phyloP scores from a whole-genome alignment of 1,284 basidiomycete species.

The Moesziomyces parantarcticus region DNA sequence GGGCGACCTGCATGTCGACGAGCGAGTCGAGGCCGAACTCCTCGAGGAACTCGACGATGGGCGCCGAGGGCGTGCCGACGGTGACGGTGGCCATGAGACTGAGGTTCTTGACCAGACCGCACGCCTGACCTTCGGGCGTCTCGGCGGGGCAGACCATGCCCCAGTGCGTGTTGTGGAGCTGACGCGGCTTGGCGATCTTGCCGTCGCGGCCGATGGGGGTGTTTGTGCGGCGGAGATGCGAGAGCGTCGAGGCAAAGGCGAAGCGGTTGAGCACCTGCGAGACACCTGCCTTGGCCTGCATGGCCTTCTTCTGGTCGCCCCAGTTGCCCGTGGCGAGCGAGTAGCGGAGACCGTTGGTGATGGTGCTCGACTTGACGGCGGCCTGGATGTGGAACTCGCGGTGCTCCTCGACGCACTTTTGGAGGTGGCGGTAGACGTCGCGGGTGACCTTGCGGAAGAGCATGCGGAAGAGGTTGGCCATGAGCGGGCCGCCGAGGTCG shows the following conservation, averaged over 20 bases:
- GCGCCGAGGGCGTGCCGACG: constrained; percentile 93
- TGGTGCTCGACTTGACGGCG: constrained; percentile 92
- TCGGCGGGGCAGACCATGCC: constrained; percentile 97
- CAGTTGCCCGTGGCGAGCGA: constrained; percentile 99
- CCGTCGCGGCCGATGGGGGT: constrained; percentile 98
- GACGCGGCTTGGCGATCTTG: constrained; percentile 99
- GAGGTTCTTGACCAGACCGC: constrained; percentile 98
- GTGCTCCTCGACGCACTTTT: constrained; percentile 93
- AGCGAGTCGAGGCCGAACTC: constrained; percentile 78
- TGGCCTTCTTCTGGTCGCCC: constrained; percentile 97
- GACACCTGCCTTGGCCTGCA: constrained; percentile 95
- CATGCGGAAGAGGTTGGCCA: constrained; percentile 97
- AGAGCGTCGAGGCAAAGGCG: constrained; percentile 97
- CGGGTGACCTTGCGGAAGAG: constrained; percentile 95
- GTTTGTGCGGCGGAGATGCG: constrained; percentile 96
- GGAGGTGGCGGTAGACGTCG: constrained; percentile 95
- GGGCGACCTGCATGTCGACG: constrained; percentile 62
- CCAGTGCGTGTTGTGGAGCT: constrained; percentile 99
- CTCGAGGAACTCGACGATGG: constrained; percentile 97
- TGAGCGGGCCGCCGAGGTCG: constrained; percentile 92
- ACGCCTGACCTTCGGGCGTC: constrained; percentile 98
- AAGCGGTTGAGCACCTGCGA: constrained; percentile 99
- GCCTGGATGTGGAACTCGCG: constrained; percentile 92
- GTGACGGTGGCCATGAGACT: constrained; percentile 98
- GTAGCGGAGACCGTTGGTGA: constrained; percentile 98